A percentile compares a stretch with the other conserved stretches of the same genome.
Conservation (phyloP, 140 eudicot genomes). For the Senecio squalidus region DNA sequence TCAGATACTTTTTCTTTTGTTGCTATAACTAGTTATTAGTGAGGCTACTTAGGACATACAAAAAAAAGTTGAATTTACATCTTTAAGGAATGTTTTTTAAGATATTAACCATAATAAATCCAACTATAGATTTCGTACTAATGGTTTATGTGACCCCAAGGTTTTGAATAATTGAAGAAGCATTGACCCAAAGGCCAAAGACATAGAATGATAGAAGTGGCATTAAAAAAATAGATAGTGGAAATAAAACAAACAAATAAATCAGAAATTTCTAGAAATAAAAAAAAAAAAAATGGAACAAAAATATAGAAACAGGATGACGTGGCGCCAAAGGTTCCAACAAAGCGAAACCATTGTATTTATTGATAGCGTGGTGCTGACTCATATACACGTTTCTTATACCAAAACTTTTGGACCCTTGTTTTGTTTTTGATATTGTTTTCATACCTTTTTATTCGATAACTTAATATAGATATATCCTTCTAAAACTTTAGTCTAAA, state of each 20-base stretch:
- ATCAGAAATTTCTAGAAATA: not conserved
- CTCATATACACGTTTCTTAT: conserved; percentile 28
- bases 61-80: too few relatives aligned
- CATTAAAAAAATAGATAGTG: not conserved
- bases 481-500: too few relatives aligned
- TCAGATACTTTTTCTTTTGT: too few relatives aligned
- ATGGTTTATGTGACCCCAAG: not conserved
- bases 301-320: not conserved
- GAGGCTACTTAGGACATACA: too few relatives aligned
- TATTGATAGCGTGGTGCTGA: conserved; percentile 27
- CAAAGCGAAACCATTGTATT: conserved; percentile 20
- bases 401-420: conserved; percentile 1
- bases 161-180: not conserved
- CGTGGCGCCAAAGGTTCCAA: conserved; percentile 29
- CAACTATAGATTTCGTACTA: not conserved
- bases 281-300: not conserved
- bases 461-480: too few relatives aligned
- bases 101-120: not conserved
- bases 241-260: not conserved
- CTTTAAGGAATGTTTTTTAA: too few relatives aligned
- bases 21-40: too few relatives aligned
- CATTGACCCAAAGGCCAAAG: not conserved
- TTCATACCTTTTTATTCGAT: not conserved
- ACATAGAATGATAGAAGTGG: not conserved
- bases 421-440: conserved; percentile 8